A percentile compares a stretch with the other conserved stretches of the same genome.
Conservation (phyloP, 2,329 filamentous ascomycete genomes). For the Calonectria pauciramosa region DNA sequence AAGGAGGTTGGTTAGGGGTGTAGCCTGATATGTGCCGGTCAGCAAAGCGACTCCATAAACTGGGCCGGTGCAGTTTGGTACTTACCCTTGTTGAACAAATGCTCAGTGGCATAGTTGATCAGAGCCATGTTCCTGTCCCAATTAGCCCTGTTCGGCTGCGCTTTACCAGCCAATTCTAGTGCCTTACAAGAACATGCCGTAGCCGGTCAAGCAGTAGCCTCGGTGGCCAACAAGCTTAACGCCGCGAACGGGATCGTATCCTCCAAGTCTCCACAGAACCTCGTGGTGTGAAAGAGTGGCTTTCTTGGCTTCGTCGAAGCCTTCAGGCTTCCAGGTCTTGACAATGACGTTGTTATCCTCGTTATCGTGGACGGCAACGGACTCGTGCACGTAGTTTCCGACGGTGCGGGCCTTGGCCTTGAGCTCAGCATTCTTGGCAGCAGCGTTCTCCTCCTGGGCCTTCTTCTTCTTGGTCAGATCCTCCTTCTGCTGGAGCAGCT, state of each 20-base stretch:
- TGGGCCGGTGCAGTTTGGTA: neutral
- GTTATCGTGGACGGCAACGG: constrained; percentile 85
- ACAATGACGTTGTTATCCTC: constrained; percentile 89
- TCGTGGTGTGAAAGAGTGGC: constrained; percentile 92
- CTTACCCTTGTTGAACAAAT: constrained; percentile 65
- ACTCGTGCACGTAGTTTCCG: constrained; percentile 81
- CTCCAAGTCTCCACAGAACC: constrained; percentile 87
- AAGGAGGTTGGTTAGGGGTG: constrained; percentile 86
- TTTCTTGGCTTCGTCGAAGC: constrained; percentile 79
- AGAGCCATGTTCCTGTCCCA: constrained; percentile 80
- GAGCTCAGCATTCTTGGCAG: constrained; percentile 80
- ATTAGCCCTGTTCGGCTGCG: constrained; percentile 29
- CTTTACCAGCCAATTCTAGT: neutral
- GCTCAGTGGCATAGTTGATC: constrained; percentile 95
- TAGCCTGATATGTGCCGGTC: constrained; percentile 67
- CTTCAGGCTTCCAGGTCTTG: constrained; percentile 85
- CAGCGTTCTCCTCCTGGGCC: constrained; percentile 79
- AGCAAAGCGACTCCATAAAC: neutral
- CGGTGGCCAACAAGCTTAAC: constrained; percentile 95
- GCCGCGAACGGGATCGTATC: constrained; percentile 92
- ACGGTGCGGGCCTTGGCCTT: constrained; percentile 86
- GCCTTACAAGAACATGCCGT: constrained; percentile 81
- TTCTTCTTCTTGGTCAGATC: constrained; percentile 87
- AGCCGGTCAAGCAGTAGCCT: constrained; percentile 91
- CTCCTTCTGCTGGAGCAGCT: constrained; percentile 83